A percentile compares a stretch with the other conserved stretches of the same genome.
phyloP scores from a whole-genome alignment of 192 early-diverging fungal species.

The Geosiphon pyriformis region DNA sequence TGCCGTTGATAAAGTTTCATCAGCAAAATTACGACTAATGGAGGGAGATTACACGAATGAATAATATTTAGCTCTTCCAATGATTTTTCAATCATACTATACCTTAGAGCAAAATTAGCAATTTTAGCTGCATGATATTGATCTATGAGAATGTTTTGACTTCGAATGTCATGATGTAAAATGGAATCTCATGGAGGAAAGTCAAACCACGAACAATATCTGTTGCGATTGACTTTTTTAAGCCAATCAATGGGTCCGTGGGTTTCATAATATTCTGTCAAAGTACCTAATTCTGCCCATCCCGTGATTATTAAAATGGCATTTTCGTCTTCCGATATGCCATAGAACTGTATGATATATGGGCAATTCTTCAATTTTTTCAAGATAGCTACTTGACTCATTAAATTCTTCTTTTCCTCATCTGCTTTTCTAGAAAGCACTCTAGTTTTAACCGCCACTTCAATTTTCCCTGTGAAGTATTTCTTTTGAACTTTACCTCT shows the following conservation, averaged over 20 bases:
- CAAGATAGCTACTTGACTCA: background rate
- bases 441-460: no score
- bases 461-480: no score
- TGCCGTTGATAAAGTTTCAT: background rate
- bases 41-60: no score
- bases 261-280: conserved; percentile 35
- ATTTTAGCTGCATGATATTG: conserved; percentile 18
- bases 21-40: no score
- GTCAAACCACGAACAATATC: conserved; percentile 35
- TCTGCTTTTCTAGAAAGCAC: no score
- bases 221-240: conserved; percentile 28
- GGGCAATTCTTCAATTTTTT: background rate
- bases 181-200: conserved; percentile 37
- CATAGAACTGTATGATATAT: background rate
- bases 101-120: conserved; percentile 33
- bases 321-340: conserved; percentile 4
- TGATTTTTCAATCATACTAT: no score
- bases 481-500: no score
- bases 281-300: conserved; percentile 31
- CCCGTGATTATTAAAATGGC: conserved; percentile 31
- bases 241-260: background rate
- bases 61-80: no score
- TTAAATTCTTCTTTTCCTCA: no score
- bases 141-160: conserved; percentile 17
- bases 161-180: conserved; percentile 36